Evolutionary conservation across 768 basidiomycete genomes (phyloP).

Genomic region (Mycena rebaudengoi): DNA sequence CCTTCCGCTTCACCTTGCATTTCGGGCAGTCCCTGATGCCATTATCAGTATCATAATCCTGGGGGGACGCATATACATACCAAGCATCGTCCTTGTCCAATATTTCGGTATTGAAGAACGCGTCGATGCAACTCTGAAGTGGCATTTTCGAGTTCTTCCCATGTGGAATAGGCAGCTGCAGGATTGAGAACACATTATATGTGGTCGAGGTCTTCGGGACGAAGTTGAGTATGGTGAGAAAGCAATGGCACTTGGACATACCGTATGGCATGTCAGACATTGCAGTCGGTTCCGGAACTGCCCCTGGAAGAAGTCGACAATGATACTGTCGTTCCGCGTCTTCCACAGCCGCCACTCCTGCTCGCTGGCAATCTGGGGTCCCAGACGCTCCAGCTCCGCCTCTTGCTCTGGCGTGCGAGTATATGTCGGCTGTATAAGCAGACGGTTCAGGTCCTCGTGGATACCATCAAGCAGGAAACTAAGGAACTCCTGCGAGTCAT

Average conservation of each 20-base stretch:
- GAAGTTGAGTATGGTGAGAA: constrained; percentile 6
- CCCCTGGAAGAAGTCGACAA: constrained; percentile 98
- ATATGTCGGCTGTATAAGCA: constrained; percentile 74
- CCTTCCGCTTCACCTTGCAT: constrained; percentile 89
- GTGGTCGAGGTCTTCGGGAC: constrained; percentile 88
- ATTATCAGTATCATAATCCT: background rate
- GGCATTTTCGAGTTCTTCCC: constrained; percentile 68
- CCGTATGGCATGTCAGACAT: constrained; percentile 91
- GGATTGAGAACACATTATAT: constrained; percentile 95
- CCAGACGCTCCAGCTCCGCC: constrained; percentile 86
- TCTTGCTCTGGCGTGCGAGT: constrained; percentile 82
- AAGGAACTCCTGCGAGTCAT: constrained; percentile 98
- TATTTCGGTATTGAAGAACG: constrained; percentile 90
- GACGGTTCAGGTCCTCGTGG: constrained; percentile 87
- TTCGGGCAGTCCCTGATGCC: constrained; percentile 86
- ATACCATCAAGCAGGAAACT: constrained; percentile 93
- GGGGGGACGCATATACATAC: constrained; percentile 51
- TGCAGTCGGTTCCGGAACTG: constrained; percentile 92
- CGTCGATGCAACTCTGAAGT: constrained; percentile 84
- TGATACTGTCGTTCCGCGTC: constrained; percentile 89
- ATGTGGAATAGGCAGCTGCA: constrained; percentile 88
- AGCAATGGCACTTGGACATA: constrained; percentile 40
- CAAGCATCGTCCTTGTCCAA: constrained; percentile 95
- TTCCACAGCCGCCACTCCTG: constrained; percentile 94
- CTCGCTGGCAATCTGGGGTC: constrained; percentile 88